A percentile compares a stretch with the other conserved stretches of the same genome.
Evolutionary conservation across 2,329 filamentous ascomycete species (phyloP).

Genomic region (Basipetospora chlamydospora): DNA sequence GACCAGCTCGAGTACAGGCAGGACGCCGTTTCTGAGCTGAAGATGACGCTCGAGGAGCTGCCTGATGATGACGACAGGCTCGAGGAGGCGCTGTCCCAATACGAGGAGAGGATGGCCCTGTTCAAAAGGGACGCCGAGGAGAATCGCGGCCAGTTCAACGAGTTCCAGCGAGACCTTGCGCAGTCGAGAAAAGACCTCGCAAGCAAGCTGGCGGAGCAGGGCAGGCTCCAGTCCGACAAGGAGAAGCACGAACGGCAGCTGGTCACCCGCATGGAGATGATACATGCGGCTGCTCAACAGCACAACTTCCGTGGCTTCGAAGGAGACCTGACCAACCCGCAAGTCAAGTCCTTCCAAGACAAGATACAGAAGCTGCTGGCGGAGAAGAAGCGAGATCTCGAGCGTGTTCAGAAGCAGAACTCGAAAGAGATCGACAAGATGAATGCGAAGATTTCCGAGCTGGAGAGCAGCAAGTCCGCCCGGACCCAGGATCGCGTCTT

Average conservation of each 20-base stretch:
- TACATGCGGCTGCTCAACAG: slow-evolving; percentile 61
- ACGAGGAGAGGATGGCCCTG: slow-evolving; percentile 57
- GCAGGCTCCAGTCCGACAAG: slow-evolving; percentile 73
- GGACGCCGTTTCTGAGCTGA: slow-evolving; percentile 55
- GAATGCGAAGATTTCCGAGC: slow-evolving; percentile 54
- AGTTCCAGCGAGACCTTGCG: slow-evolving; percentile 39
- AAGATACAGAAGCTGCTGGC: slow-evolving; percentile 58
- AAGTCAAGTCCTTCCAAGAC: slow-evolving; percentile 63
- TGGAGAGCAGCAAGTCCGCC: slow-evolving; percentile 60
- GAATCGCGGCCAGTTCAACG: slow-evolving; percentile 48
- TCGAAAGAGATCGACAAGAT: slow-evolving; percentile 59
- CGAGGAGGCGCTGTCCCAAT: slow-evolving; percentile 56
- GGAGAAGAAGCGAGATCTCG: slow-evolving; percentile 68
- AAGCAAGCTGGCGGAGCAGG: slow-evolving; percentile 47
- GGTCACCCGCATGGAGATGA: slow-evolving; percentile 52
- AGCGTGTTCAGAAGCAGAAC: slow-evolving; percentile 58
- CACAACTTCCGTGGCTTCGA: slow-evolving; percentile 80
- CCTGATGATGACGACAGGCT: slow-evolving; percentile 66
- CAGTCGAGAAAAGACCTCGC: slow-evolving; percentile 31
- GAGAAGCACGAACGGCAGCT: slow-evolving; percentile 75
- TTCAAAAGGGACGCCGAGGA: slow-evolving; percentile 49
- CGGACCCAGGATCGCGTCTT: slow-evolving; percentile 60
- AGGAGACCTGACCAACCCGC: slow-evolving; percentile 56
- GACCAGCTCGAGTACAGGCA: slow-evolving; percentile 59
- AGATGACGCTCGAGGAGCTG: slow-evolving; percentile 60